phyloP scores from a whole-genome alignment of 2,329 filamentous ascomycete species.

The Xylariaceae sp. region DNA sequence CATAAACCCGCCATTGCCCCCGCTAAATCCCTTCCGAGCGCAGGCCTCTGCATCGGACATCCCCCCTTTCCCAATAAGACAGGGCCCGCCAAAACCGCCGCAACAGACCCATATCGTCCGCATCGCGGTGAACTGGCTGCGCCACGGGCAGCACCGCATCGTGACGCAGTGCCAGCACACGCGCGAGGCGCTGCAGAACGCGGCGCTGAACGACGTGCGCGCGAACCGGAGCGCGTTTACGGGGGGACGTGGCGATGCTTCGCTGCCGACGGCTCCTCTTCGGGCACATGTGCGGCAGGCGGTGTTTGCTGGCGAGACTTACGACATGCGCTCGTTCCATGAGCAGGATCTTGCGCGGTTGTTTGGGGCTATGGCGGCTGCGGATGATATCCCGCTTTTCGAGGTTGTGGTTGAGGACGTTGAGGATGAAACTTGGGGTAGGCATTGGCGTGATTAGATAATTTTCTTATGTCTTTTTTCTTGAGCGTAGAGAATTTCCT shows the following conservation, averaged over 20 bases:
- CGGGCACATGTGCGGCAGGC: slow-evolving; percentile 11
- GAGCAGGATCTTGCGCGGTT: slow-evolving; percentile 8
- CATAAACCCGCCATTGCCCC: too few species aligned
- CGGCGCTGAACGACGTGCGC: slow-evolving; percentile 24
- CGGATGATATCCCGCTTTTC: slow-evolving; percentile 8
- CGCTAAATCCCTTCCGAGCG: too few species aligned
- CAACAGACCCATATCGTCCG: slow-evolving; percentile 26
- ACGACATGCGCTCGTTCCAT: slow-evolving; percentile 13
- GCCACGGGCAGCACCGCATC: slow-evolving; percentile 28
- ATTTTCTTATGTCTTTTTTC: too few species aligned
- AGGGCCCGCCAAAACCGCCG: not conserved
- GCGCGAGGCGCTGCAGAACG: slow-evolving; percentile 26
- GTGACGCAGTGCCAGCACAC: slow-evolving; percentile 26
- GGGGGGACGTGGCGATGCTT: not conserved
- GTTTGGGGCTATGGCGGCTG: slow-evolving; percentile 7
- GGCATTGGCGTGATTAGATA: too few species aligned
- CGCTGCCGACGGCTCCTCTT: not conserved
- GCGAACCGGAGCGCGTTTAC: slow-evolving; percentile 7
- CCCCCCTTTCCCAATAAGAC: not conserved
- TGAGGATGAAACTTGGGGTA: not conserved
- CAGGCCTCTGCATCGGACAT: not conserved
- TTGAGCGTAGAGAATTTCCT: too few species aligned
- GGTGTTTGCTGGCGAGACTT: slow-evolving; percentile 7
- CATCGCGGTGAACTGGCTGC: slow-evolving; percentile 29
- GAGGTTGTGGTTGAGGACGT: slow-evolving; percentile 12